Percentiles rank a stretch among this genome's conserved stretches.
Conservation (phyloP, 208 protist genomes). For the Wallacemonas sp. region DNA sequence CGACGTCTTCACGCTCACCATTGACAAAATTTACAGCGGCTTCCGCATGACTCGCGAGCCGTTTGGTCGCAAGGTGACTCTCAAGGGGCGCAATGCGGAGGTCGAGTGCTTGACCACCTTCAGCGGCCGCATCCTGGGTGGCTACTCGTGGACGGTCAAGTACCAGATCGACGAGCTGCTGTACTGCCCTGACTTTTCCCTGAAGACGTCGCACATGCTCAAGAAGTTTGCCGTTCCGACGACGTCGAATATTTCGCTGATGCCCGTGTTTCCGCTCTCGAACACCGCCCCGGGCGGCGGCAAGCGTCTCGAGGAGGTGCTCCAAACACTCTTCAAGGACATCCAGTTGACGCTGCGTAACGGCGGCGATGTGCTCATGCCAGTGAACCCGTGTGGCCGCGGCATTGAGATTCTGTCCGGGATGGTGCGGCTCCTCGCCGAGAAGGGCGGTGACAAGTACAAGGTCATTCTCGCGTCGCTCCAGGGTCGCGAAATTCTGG, state of each 20-base stretch:
- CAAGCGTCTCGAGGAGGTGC: conserved; percentile 59
- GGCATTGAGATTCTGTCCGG: conserved; percentile 82
- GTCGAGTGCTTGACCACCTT: conserved; percentile 74
- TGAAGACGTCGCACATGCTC: conserved; percentile 76
- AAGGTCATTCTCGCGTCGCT: conserved; percentile 76
- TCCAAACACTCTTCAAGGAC: conserved; percentile 73
- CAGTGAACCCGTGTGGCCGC: conserved; percentile 65
- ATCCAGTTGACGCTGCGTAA: conserved; percentile 83
- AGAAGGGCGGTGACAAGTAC: conserved; percentile 82
- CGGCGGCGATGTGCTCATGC: conserved; percentile 86
- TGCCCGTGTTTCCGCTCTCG: conserved; percentile 50
- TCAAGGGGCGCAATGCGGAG: conserved; percentile 54
- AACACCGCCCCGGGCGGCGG: conserved; percentile 11
- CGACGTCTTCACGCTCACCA: conserved; percentile 60
- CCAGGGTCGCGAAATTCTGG: conserved; percentile 75
- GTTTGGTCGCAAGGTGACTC: conserved; percentile 72
- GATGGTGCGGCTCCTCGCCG: conserved; percentile 62
- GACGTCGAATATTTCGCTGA: conserved; percentile 69
- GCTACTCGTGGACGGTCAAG: conserved; percentile 78
- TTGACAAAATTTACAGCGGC: conserved; percentile 84
- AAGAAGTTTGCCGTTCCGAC: conserved; percentile 72
- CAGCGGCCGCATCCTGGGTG: conserved; percentile 74
- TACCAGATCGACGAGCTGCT: conserved; percentile 91
- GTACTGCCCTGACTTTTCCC: conserved; percentile 88
- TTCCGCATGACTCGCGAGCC: conserved; percentile 81